Conservation (phyloP, 2,329 filamentous ascomycete genomes). For the Botrytis squamosa region DNA sequence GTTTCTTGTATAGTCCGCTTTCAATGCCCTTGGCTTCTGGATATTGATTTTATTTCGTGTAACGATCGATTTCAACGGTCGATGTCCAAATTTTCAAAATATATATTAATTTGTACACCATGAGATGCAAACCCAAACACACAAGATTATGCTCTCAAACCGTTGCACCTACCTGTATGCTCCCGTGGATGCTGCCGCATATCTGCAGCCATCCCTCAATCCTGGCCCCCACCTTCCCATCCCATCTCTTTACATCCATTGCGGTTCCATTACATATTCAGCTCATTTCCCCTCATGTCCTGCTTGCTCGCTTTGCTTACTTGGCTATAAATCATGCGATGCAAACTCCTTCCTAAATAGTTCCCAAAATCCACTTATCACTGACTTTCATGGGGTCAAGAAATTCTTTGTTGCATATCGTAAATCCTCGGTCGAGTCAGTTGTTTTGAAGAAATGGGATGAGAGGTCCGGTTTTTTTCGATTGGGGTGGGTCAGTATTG, state of each 20-base stretch:
- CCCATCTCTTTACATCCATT: slow-evolving; percentile 1
- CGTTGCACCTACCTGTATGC: background rate
- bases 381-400: background rate
- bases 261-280: slow-evolving; percentile 1
- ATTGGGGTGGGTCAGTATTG: background rate
- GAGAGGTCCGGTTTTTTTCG: background rate
- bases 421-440: slow-evolving; percentile 21
- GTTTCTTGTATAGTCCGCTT: background rate
- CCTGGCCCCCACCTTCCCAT: background rate
- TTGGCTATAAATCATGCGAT: background rate
- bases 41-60: background rate
- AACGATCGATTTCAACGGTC: background rate
- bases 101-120: background rate
- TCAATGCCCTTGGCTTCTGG: background rate
- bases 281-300: background rate
- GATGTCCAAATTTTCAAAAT: background rate
- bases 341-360: background rate
- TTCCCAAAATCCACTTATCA: slow-evolving; percentile 10
- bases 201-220: background rate
- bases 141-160: slow-evolving; percentile 7
- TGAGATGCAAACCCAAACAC: background rate
- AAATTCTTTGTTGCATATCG: slow-evolving; percentile 18
- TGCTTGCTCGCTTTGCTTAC: background rate
- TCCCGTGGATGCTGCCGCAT: background rate
- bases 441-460: background rate